These are phyloP conservation scores for Moringa oleifera DNA, from an alignment of 345 rosid species.

Conservation along the genomic window DNA sequence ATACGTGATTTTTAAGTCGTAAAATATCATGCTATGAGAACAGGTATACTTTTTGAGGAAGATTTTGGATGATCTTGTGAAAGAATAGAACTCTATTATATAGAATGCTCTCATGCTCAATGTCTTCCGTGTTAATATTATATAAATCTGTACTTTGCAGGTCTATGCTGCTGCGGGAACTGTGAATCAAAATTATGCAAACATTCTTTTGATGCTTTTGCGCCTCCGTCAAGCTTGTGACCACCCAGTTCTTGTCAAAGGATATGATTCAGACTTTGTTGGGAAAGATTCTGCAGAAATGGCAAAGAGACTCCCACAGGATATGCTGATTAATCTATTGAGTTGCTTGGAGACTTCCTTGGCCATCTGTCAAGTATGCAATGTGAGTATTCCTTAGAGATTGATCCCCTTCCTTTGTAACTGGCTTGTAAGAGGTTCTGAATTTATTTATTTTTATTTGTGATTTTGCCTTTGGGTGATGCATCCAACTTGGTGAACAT, in stretches of 20 bases:
- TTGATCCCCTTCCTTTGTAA: neutral
- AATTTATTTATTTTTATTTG: too few relatives aligned
- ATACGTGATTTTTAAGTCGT: too few relatives aligned
- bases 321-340: slow-evolving; percentile 42
- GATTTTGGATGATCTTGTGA: neutral
- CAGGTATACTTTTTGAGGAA: too few relatives aligned
- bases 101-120: slow-evolving; percentile 8
- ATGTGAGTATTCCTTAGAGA: slow-evolving; percentile 42
- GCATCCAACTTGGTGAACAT: too few relatives aligned
- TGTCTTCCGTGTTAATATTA: slow-evolving; percentile 6
- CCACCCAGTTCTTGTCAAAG: slow-evolving; percentile 80
- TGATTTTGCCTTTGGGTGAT: neutral
- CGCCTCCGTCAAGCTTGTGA: slow-evolving; percentile 98
- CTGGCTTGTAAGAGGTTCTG: too few relatives aligned
- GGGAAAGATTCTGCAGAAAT: slow-evolving; percentile 62
- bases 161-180: slow-evolving; percentile 96
- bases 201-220: slow-evolving; percentile 92
- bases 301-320: slow-evolving; percentile 56
- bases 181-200: slow-evolving; percentile 87
- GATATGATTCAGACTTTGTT: slow-evolving; percentile 47
- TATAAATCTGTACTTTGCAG: slow-evolving; percentile 30
- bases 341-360: slow-evolving; percentile 43
- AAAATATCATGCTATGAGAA: too few relatives aligned
- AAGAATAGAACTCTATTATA: neutral
- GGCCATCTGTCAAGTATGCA: slow-evolving; percentile 63